phyloP scores from a whole-genome alignment of 2,329 filamentous ascomycete species.

The Colletotrichum costaricense region DNA sequence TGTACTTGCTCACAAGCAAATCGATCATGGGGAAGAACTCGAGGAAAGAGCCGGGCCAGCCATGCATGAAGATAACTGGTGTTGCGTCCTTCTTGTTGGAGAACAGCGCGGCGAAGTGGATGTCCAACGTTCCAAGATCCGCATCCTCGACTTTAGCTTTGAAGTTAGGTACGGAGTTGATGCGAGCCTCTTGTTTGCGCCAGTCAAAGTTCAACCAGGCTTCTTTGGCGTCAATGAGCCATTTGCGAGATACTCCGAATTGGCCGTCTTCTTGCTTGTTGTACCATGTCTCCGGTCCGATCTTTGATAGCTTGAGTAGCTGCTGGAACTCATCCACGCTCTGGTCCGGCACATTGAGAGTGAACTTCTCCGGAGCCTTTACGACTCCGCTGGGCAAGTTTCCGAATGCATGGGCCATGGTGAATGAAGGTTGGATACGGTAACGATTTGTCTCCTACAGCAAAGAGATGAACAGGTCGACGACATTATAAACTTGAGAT shows the following conservation, averaged over 20 bases:
- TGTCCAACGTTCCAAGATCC: constrained; percentile 46
- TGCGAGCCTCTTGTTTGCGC: constrained; percentile 48
- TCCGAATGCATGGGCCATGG: constrained; percentile 23
- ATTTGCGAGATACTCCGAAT: constrained; percentile 58
- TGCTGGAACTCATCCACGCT: constrained; percentile 57
- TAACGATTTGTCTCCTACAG: not conserved
- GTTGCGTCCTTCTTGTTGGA: constrained; percentile 60
- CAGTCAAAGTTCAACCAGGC: constrained; percentile 61
- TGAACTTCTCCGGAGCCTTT: constrained; percentile 47
- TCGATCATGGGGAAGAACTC: constrained; percentile 66
- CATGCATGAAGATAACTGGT: constrained; percentile 64
- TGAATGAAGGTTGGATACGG: not conserved
- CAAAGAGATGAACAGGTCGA: not conserved
- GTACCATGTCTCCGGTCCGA: constrained; percentile 61
- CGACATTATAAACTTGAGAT: not conserved
- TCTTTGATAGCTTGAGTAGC: constrained; percentile 57
- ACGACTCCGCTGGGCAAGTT: constrained; percentile 1
- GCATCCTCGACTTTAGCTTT: constrained; percentile 51
- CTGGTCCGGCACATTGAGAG: constrained; percentile 51
- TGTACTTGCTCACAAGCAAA: constrained; percentile 58
- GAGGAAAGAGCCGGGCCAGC: constrained; percentile 65
- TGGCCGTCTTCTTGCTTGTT: constrained; percentile 53
- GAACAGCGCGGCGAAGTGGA: constrained; percentile 68
- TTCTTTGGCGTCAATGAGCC: constrained; percentile 54
- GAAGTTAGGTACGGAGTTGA: constrained; percentile 64